Percentiles rank a stretch among this genome's conserved stretches.
phyloP scores from a whole-genome alignment of 1,139 yeast genomes.

The Saccharomyces hybrid region DNA sequence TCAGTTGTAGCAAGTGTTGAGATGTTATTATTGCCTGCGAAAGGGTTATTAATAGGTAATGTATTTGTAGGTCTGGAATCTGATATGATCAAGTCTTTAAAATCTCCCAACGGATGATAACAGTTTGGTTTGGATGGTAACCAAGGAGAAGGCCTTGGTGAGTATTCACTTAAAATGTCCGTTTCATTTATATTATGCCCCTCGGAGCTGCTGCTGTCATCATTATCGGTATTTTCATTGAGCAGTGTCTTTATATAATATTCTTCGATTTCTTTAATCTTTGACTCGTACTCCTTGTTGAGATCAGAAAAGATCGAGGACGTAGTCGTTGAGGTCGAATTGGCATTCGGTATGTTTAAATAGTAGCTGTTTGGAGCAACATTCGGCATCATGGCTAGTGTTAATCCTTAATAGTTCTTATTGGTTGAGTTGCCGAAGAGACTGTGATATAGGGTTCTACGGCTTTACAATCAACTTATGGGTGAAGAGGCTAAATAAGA shows the following conservation, averaged over 20 bases:
- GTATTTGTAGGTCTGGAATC: background rate
- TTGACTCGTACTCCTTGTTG: constrained; percentile 17
- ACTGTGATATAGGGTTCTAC: background rate
- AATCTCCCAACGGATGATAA: background rate
- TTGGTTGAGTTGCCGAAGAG: background rate
- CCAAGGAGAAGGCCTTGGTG: background rate
- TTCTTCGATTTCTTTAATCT: constrained; percentile 29
- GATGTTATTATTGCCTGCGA: background rate
- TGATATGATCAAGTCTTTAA: background rate
- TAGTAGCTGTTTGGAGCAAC: constrained; percentile 4
- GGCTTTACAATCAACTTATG: background rate
- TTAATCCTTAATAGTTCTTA: background rate
- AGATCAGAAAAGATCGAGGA: constrained; percentile 25
- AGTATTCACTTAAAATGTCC: background rate
- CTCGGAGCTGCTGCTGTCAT: background rate
- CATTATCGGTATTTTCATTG: constrained; percentile 15
- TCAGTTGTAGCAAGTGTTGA: background rate
- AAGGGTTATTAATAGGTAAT: background rate
- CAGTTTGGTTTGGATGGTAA: background rate
- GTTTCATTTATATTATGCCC: background rate
- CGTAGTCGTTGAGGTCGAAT: constrained; percentile 11
- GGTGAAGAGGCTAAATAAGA: background rate
- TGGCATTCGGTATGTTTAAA: background rate
- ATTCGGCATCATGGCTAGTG: background rate
- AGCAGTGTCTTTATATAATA: constrained; percentile 28